Percentiles rank a stretch among this genome's conserved stretches.
phyloP scores from a whole-genome alignment of 305 asterid genomes.

The Solanum hybrid region DNA sequence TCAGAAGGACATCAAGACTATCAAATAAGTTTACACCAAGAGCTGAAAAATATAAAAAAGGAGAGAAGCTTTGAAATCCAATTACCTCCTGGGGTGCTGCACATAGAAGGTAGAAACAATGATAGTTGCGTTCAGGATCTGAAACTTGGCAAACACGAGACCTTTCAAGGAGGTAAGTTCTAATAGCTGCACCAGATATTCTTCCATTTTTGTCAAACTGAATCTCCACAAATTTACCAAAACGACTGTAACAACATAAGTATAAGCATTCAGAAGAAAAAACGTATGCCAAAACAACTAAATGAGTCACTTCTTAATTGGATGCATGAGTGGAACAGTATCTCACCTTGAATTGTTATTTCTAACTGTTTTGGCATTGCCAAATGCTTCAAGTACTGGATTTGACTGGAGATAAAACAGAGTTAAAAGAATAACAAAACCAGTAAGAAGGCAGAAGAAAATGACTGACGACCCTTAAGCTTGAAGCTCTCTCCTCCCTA shows the following conservation, averaged over 20 bases:
- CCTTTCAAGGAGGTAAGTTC: constrained; percentile 77
- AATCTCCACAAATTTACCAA: constrained; percentile 79
- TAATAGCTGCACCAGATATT: constrained; percentile 83
- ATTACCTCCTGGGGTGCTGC: constrained; percentile 73
- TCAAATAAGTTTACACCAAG: constrained; percentile 1
- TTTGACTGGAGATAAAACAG: constrained; percentile 49
- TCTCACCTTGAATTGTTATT: constrained; percentile 73
- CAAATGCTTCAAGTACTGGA: constrained; percentile 88
- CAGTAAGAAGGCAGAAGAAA: neutral
- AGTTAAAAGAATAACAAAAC: neutral
- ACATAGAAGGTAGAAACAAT: constrained; percentile 76
- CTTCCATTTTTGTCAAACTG: constrained; percentile 61
- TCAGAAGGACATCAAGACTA: constrained; percentile 7
- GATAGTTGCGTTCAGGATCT: constrained; percentile 73
- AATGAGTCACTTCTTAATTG: constrained; percentile 10
- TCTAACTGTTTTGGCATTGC: constrained; percentile 82
- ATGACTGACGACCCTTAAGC: neutral
- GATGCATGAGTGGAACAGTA: constrained; percentile 3
- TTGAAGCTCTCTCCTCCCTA: neutral
- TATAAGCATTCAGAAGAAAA: neutral
- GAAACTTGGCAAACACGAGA: constrained; percentile 85
- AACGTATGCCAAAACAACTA: neutral
- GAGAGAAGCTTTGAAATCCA: constrained; percentile 7
- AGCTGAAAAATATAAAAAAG: constrained; percentile 8
- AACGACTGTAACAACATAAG: constrained; percentile 46